Evolutionary conservation across 2,329 filamentous ascomycete species (phyloP).

Genomic region (Cercospora janseana): DNA sequence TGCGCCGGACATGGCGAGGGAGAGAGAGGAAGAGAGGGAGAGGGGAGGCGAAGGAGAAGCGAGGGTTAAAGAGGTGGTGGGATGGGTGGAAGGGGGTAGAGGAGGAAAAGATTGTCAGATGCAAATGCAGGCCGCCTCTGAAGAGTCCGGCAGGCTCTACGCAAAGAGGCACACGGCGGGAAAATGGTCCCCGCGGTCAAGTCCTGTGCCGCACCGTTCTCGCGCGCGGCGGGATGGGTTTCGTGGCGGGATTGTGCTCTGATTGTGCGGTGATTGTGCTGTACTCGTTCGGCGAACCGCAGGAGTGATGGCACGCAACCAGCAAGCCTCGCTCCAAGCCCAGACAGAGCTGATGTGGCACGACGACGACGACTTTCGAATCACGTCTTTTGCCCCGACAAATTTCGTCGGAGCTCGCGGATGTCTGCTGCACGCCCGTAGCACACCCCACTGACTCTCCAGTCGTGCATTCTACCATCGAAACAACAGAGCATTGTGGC

Average conservation of each 20-base stretch:
- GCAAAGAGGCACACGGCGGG: constrained; percentile 7
- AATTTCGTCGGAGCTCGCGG: constrained; percentile 5
- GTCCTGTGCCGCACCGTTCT: not conserved
- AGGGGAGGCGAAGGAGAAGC: constrained; percentile 3
- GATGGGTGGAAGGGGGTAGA: constrained; percentile 7
- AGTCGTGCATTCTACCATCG: no score
- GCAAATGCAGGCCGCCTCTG: constrained; percentile 1
- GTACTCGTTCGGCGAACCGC: constrained; percentile 1
- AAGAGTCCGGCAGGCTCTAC: constrained; percentile 2
- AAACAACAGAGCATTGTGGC: no score
- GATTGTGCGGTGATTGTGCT: constrained; percentile 1
- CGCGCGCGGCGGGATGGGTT: constrained; percentile 3
- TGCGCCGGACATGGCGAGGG: constrained; percentile 20
- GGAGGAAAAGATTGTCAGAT: constrained; percentile 14
- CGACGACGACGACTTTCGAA: constrained; percentile 8
- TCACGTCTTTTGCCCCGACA: not conserved
- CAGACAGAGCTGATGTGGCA: constrained; percentile 8
- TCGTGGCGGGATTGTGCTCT: not conserved
- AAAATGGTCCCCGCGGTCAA: constrained; percentile 5
- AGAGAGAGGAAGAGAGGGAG: constrained; percentile 8
- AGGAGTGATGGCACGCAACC: no score
- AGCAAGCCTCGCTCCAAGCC: not conserved
- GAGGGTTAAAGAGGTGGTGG: constrained; percentile 2
- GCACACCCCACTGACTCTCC: not conserved
- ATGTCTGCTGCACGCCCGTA: not conserved